These are phyloP conservation scores for Musa troglodytarum DNA, from an alignment of 176 grass and related monocot genomes.

Conservation along the genomic window DNA sequence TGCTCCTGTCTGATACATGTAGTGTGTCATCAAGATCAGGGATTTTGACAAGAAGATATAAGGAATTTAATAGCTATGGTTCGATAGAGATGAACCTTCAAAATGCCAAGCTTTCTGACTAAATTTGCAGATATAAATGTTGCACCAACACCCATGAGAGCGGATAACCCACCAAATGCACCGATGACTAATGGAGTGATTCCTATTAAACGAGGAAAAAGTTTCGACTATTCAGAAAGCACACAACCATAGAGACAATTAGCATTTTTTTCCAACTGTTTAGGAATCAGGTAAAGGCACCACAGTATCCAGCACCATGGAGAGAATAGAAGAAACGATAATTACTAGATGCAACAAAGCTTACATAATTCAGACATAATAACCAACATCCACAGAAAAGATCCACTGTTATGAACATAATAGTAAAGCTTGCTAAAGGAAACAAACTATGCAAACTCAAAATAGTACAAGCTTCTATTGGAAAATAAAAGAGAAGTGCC, in stretches of 20 bases:
- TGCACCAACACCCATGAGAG: conserved; percentile 35
- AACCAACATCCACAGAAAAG: too few relatives aligned
- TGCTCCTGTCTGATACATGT: conserved; percentile 31
- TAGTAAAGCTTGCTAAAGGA: too few relatives aligned
- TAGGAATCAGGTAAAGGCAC: too few relatives aligned
- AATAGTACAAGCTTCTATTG: too few relatives aligned
- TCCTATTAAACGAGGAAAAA: conserved; percentile 17
- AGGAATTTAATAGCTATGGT: background rate
- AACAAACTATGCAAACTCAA: too few relatives aligned
- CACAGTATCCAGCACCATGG: background rate
- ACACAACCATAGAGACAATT: background rate
- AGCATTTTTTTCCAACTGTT: background rate
- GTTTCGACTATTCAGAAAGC: background rate
- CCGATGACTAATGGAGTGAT: conserved; percentile 30
- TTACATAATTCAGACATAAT: too few relatives aligned
- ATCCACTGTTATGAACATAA: too few relatives aligned
- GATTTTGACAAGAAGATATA: conserved; percentile 4
- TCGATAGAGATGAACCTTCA: conserved; percentile 19
- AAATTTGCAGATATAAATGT: conserved; percentile 35
- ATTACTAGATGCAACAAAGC: too few relatives aligned
- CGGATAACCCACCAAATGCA: conserved; percentile 37
- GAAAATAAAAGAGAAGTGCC: too few relatives aligned
- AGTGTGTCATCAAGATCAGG: background rate
- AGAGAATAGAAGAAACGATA: too few relatives aligned
- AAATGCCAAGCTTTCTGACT: conserved; percentile 41